phyloP scores from a whole-genome alignment of 129 eudicot species.

The Lactuca sativa region DNA sequence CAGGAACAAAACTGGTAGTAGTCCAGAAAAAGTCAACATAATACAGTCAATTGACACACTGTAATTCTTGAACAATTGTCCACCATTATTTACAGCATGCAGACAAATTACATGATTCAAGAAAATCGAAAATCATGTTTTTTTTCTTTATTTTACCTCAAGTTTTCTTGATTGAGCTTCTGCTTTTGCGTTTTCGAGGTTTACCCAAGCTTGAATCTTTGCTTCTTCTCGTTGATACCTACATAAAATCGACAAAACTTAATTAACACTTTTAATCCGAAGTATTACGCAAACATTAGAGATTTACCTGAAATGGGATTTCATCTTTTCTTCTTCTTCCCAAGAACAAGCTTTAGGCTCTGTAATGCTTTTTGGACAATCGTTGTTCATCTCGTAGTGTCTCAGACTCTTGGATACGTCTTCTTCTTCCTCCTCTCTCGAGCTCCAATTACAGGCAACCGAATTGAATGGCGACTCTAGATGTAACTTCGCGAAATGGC shows the following conservation, averaged over 20 bases:
- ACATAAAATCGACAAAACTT: slow-evolving; percentile 4
- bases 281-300: background rate
- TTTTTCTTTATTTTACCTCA: slow-evolving; percentile 63
- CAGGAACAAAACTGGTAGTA: slow-evolving; percentile 23
- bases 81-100: background rate
- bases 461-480: slow-evolving; percentile 52
- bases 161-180: slow-evolving; percentile 93
- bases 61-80: background rate
- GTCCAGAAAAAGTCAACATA: slow-evolving; percentile 27
- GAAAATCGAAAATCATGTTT: background rate
- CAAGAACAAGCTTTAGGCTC: slow-evolving; percentile 63
- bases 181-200: slow-evolving; percentile 85
- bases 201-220: slow-evolving; percentile 86
- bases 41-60: slow-evolving; percentile 28
- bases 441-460: slow-evolving; percentile 61
- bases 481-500: slow-evolving; percentile 68
- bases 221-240: slow-evolving; percentile 96
- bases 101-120: background rate
- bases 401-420: slow-evolving; percentile 84
- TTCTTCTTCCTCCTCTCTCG: slow-evolving; percentile 88
- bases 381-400: slow-evolving; percentile 60
- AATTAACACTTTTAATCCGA: background rate
- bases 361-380: slow-evolving; percentile 50
- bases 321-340: slow-evolving; percentile 71
- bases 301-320: slow-evolving; percentile 56